These are phyloP conservation scores for Hyphopichia pseudoburtonii DNA, from an alignment of 1,139 yeast genomes.

Conservation along the genomic window DNA sequence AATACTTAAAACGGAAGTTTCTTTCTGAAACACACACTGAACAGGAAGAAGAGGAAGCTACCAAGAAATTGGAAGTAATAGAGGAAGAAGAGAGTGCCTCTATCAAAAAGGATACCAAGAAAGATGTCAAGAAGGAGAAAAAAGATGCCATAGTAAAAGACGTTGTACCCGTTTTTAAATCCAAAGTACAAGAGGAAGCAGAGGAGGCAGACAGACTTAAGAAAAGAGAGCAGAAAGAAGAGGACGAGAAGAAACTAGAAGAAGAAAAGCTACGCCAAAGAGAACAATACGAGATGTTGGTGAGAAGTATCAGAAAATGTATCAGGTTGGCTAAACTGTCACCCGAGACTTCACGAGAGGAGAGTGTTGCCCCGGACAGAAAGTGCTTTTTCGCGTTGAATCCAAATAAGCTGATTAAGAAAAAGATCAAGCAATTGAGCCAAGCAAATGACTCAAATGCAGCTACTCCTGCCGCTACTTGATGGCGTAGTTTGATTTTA, in stretches of 20 bases:
- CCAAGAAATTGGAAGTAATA: constrained; percentile 11
- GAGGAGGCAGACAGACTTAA: constrained; percentile 7
- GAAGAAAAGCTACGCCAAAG: constrained; percentile 7
- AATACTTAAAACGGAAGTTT: constrained; percentile 66
- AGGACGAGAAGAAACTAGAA: constrained; percentile 6
- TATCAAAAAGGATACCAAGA: not conserved
- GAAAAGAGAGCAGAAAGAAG: constrained; percentile 6
- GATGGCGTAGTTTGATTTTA: too few species aligned
- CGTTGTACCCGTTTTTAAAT: not conserved
- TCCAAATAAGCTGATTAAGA: constrained; percentile 53
- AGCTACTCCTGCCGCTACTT: too few species aligned
- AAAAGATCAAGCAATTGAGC: constrained; percentile 24
- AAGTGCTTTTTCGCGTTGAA: constrained; percentile 63
- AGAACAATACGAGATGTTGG: constrained; percentile 42
- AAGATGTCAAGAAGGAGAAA: not conserved
- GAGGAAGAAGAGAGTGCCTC: constrained; percentile 11
- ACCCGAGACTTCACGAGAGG: constrained; percentile 54
- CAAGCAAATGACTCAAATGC: constrained; percentile 1
- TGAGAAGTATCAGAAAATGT: constrained; percentile 50
- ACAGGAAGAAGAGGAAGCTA: constrained; percentile 9
- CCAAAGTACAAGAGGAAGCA: constrained; percentile 7
- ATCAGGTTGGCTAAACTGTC: constrained; percentile 42
- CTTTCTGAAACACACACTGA: constrained; percentile 12
- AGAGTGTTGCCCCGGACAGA: constrained; percentile 60
- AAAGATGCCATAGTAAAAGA: not conserved